Base-by-base conservation (phyloP, 176 grass and related monocot genomes). In the Ananas comosus region DNA sequence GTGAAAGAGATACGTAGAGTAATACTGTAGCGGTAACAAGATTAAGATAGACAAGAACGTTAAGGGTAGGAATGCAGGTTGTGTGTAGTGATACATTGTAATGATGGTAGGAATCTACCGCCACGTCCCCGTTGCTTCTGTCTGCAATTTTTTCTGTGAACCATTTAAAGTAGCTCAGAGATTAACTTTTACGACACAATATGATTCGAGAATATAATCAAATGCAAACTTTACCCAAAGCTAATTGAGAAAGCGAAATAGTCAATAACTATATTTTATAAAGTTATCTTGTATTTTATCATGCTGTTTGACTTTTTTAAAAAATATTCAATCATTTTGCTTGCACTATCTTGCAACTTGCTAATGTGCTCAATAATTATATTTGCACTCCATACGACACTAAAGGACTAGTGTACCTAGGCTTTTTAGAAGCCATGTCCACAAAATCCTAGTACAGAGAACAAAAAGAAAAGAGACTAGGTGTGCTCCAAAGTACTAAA, bases 101-200 rank as follows among this genome's bases (percentile, higher is more conserved):
- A 9, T 72, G 82, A 69, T 91, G 91, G 66, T 91, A 96, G 10
- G 85, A 86, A 61, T 96, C 82, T 64, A 96, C 86, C 19, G 88
- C 85, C 50, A 83, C 50, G 54, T 96, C 88, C 70, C 88, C 91
- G 0, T 86, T 96, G 78, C 88, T 88, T 64, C 80, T 68, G 65
- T 96, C 75, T 51, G 71, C 73, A 80, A 96, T 88, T 57, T 80
- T 96, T 13, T 91, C 85, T 96, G 78, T 50, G 63, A 5, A 70
- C 9, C 57, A 80, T 72, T 9, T 53, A 9, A 79, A 12, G 21
- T 56, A 64, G 51, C 18, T 52, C 49, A 2, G n/a, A 19, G 2
- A 68, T 76, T 64, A 42, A 42, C 33, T 42, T 42, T 42, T 42
- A 42, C 5, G 5, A 42, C 33, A 42, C 4, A 42, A 42, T 42